Conservation (phyloP, 2,329 filamentous ascomycete genomes). For the Phaeoacremonium minimum region DNA sequence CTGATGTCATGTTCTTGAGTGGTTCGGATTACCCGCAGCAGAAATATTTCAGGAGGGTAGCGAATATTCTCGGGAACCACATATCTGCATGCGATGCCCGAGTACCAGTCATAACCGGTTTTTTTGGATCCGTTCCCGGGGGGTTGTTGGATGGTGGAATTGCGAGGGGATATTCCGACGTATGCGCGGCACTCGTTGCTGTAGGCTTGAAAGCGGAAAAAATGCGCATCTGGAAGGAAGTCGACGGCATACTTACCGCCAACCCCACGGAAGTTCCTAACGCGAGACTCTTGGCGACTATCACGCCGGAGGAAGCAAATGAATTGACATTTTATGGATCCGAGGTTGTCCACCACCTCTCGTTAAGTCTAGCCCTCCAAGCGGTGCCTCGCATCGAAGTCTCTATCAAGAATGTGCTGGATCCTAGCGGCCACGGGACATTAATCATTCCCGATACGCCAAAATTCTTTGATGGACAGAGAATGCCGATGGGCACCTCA, state of each 20-base stretch:
- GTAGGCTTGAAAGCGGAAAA: slow-evolving; percentile 85
- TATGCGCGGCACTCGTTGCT: slow-evolving; percentile 87
- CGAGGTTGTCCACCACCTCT: slow-evolving; percentile 97
- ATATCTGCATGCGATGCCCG: slow-evolving; percentile 60
- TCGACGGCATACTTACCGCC: slow-evolving; percentile 59
- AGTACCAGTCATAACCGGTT: slow-evolving; percentile 82
- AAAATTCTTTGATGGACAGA: slow-evolving; percentile 52
- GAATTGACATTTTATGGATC: slow-evolving; percentile 93
- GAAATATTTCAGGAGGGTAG: slow-evolving; percentile 65
- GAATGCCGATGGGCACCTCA: slow-evolving; percentile 44
- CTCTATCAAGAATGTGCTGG: slow-evolving; percentile 90
- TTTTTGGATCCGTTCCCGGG: slow-evolving; percentile 90
- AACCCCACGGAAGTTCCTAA: slow-evolving; percentile 89
- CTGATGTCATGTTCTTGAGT: slow-evolving; percentile 72
- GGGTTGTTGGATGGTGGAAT: slow-evolving; percentile 85
- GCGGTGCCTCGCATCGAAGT: slow-evolving; percentile 76
- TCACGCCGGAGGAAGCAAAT: slow-evolving; percentile 91
- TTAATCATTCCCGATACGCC: slow-evolving; percentile 74
- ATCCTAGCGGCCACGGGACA: slow-evolving; percentile 73
- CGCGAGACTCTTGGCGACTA: slow-evolving; percentile 79
- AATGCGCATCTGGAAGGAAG: slow-evolving; percentile 98
- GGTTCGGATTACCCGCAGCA: slow-evolving; percentile 56
- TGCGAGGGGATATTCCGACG: slow-evolving; percentile 92
- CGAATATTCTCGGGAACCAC: slow-evolving; percentile 57
- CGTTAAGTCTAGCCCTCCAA: slow-evolving; percentile 93